phyloP scores from a whole-genome alignment of 164 flowering plant genomes.

The Liriodendron chinense region DNA sequence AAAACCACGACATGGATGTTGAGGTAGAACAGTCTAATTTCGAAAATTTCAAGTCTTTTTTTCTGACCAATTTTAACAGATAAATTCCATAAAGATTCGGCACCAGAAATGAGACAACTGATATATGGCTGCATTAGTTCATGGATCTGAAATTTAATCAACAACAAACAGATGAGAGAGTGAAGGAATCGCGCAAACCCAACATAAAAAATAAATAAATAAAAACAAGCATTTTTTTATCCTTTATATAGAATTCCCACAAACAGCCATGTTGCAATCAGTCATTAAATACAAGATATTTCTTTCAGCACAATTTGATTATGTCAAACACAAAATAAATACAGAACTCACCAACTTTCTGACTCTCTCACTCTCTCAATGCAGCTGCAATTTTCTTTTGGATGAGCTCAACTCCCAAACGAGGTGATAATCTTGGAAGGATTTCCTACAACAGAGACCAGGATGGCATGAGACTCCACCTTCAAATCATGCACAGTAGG shows the following conservation, averaged over 20 bases:
- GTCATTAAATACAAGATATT: background rate
- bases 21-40: no score
- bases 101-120: no score
- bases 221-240: background rate
- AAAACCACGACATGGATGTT: no score
- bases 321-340: background rate
- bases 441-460: constrained; percentile 48
- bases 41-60: no score
- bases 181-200: background rate
- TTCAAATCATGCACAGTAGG: background rate
- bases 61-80: no score
- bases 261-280: background rate
- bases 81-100: no score
- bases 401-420: constrained; percentile 71
- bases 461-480: background rate
- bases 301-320: background rate
- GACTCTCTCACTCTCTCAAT: constrained; percentile 31
- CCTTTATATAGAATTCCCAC: background rate
- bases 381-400: constrained; percentile 84
- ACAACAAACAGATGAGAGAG: no score
- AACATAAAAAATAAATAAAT: background rate
- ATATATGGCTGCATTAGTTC: no score
- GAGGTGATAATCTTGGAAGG: constrained; percentile 84
- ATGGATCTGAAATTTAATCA: no score
- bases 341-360: constrained; percentile 3